Conservation (phyloP, 495 filamentous ascomycete genomes). For the Xylaria grammica region DNA sequence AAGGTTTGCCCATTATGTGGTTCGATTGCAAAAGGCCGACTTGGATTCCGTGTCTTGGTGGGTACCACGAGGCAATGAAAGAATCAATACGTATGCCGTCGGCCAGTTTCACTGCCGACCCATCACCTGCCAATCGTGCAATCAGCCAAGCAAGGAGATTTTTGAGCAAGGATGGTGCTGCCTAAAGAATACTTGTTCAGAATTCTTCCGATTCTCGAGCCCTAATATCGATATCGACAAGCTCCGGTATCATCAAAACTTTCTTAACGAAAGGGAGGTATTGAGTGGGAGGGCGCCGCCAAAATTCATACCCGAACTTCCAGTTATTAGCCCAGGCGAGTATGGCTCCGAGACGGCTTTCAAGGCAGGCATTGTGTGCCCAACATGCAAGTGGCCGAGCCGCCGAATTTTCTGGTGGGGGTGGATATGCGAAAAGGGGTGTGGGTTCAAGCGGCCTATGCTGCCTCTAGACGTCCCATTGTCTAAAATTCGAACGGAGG, state of each 20-base stretch:
- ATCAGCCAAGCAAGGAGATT: slow-evolving; percentile 39
- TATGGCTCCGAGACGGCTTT: slow-evolving; percentile 45
- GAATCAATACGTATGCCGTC: slow-evolving; percentile 20
- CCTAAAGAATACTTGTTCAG: slow-evolving; percentile 58
- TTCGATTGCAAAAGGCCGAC: slow-evolving; percentile 75
- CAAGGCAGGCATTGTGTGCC: slow-evolving; percentile 71
- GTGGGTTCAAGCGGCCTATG: slow-evolving; percentile 49
- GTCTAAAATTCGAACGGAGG: slow-evolving; percentile 22
- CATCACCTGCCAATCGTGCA: slow-evolving; percentile 36
- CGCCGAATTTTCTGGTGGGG: slow-evolving; percentile 65
- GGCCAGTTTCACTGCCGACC: slow-evolving; percentile 20
- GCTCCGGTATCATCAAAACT: slow-evolving; percentile 62
- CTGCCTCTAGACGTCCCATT: slow-evolving; percentile 45
- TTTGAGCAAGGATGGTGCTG: slow-evolving; percentile 71
- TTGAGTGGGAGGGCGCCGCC: slow-evolving; percentile 31
- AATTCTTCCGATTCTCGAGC: slow-evolving; percentile 61
- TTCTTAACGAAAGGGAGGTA: slow-evolving; percentile 53
- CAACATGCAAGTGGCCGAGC: slow-evolving; percentile 68
- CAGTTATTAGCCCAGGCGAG: not conserved
- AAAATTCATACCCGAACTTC: slow-evolving; percentile 41
- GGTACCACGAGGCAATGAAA: slow-evolving; percentile 40
- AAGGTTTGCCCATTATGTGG: slow-evolving; percentile 52
- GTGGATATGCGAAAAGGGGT: slow-evolving; percentile 67
- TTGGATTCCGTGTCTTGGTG: slow-evolving; percentile 70
- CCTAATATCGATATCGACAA: slow-evolving; percentile 33